Evolutionary conservation across 306 rosid species (phyloP).

Genomic region (Lagenaria siceraria): DNA sequence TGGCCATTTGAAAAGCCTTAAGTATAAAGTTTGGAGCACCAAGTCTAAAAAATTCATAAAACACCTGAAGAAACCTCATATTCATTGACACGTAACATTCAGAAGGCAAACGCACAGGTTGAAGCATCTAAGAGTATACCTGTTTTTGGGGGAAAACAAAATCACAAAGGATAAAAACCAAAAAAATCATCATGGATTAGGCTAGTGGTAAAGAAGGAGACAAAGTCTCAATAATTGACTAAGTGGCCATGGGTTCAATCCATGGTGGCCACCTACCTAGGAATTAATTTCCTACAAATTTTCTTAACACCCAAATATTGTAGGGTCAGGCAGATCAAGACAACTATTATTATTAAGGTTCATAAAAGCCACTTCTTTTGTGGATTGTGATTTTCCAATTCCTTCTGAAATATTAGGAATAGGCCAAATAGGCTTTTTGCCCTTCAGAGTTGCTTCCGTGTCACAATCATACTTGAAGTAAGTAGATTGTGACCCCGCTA

Average conservation of each 20-base stretch:
- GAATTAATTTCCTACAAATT: too few species aligned
- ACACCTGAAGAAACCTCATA: conserved; percentile 66
- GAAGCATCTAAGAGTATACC: conserved; percentile 52
- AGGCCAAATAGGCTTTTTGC: conserved; percentile 54
- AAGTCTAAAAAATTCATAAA: neutral
- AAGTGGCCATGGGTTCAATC: too few species aligned
- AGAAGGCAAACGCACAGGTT: conserved; percentile 71
- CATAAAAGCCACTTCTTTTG: conserved; percentile 59
- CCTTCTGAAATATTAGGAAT: conserved; percentile 45
- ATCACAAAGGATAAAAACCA: too few species aligned
- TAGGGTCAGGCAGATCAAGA: too few species aligned
- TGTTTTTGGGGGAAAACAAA: conserved; percentile 12
- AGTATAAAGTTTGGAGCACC: neutral
- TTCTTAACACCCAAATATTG: too few species aligned
- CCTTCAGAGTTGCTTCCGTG: conserved; percentile 53
- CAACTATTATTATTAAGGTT: conserved; percentile 42
- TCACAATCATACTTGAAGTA: too few species aligned
- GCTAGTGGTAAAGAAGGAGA: too few species aligned
- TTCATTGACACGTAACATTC: conserved; percentile 43
- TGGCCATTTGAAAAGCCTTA: conserved; percentile 52
- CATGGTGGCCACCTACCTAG: too few species aligned
- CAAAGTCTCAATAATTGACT: too few species aligned
- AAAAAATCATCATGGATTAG: too few species aligned
- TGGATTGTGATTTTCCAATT: conserved; percentile 32
- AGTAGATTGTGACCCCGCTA: too few species aligned